Evolutionary conservation across 108 stramenopile species (phyloP).

Genomic region (Epipyxis sp.): DNA sequence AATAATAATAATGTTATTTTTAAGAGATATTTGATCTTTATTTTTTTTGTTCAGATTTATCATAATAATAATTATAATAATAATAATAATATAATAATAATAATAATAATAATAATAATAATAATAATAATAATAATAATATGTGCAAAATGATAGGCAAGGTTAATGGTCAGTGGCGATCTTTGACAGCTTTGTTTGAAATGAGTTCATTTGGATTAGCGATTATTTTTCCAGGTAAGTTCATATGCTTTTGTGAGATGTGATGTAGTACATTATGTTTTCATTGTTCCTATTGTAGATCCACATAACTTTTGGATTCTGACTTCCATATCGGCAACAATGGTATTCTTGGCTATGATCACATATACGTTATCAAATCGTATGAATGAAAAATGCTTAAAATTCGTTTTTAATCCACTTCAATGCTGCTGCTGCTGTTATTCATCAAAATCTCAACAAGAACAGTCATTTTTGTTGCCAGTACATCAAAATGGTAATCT

Average conservation of each 20-base stretch:
- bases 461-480: not conserved
- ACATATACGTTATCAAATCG: not conserved
- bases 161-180: constrained; percentile 31
- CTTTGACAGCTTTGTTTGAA: constrained; percentile 26
- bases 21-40: too few species aligned
- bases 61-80: too few species aligned
- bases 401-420: not conserved
- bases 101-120: too few species aligned
- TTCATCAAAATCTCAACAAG: not conserved
- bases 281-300: not conserved
- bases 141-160: too few species aligned
- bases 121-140: too few species aligned
- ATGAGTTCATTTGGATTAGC: not conserved
- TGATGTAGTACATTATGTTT: not conserved
- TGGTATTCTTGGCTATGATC: not conserved
- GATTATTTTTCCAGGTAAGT: not conserved
- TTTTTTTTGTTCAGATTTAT: too few species aligned
- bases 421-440: not conserved
- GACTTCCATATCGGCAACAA: constrained; percentile 1
- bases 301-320: constrained; percentile 21
- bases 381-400: not conserved
- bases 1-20: too few species aligned
- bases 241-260: not conserved
- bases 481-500: not conserved
- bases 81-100: too few species aligned